These are phyloP conservation scores for Xerocomellus chrysenteron DNA, from an alignment of 768 basidiomycete genomes.

Conservation along the genomic window DNA sequence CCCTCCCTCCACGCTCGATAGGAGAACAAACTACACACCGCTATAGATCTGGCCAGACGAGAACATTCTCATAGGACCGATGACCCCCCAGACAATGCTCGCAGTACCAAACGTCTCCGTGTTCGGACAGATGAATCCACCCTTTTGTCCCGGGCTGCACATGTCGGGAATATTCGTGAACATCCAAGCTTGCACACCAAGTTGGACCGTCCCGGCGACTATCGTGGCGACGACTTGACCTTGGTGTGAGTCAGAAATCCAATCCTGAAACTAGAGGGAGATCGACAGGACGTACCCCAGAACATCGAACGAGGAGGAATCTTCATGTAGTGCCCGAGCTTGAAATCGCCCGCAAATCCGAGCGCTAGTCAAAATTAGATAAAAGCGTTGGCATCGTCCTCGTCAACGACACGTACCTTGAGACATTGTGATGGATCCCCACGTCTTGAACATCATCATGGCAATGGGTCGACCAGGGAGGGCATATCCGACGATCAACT, in stretches of 20 bases:
- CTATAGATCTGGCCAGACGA: constrained; percentile 62
- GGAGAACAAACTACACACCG: constrained; percentile 24
- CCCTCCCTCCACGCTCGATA: not conserved
- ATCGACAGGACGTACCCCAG: constrained; percentile 35
- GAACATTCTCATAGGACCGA: constrained; percentile 74
- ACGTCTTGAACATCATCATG: constrained; percentile 80
- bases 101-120: constrained; percentile 79
- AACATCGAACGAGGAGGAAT: constrained; percentile 68
- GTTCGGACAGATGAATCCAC: constrained; percentile 68
- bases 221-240: constrained; percentile 61
- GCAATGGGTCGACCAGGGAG: constrained; percentile 67
- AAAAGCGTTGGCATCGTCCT: not conserved
- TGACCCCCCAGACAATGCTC: constrained; percentile 79
- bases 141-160: constrained; percentile 25
- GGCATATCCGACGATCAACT: constrained; percentile 61
- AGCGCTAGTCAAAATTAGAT: constrained; percentile 39
- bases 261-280: not conserved
- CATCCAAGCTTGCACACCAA: constrained; percentile 67
- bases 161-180: constrained; percentile 41
- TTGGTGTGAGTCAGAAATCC: not conserved
- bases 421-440: constrained; percentile 63
- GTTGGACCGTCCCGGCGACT: constrained; percentile 66
- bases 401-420: constrained; percentile 27
- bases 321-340: constrained; percentile 76
- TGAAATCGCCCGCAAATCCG: constrained; percentile 68